phyloP scores from a whole-genome alignment of 257 asterid species.

The Capsicum rhomboideum region DNA sequence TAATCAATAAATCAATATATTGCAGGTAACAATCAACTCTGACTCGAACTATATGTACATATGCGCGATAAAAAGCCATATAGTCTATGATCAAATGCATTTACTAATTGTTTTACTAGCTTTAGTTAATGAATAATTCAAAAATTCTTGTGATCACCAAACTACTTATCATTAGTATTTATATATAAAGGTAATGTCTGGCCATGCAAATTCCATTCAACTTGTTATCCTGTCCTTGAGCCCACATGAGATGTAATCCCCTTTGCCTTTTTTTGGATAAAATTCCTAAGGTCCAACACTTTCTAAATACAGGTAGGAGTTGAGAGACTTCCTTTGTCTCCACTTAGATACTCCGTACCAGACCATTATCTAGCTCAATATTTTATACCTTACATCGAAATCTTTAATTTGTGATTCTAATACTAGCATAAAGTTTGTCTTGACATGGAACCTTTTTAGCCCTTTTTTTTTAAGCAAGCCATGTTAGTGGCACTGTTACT shows the following conservation, averaged over 20 bases:
- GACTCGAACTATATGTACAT: background rate
- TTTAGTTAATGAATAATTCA: background rate
- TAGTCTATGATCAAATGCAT: too few relatives aligned
- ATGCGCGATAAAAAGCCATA: too few relatives aligned
- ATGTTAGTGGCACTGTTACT: background rate
- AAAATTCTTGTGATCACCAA: background rate
- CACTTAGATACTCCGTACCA: slow-evolving; percentile 22
- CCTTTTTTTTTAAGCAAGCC: background rate
- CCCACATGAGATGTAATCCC: slow-evolving; percentile 34
- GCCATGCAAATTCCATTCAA: slow-evolving; percentile 2
- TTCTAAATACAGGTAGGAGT: background rate
- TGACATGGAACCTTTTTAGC: background rate
- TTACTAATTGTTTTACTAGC: too few relatives aligned
- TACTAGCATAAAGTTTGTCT: background rate
- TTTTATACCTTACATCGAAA: slow-evolving; percentile 7
- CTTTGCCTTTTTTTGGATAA: slow-evolving; percentile 13
- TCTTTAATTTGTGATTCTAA: background rate
- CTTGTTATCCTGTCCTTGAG: slow-evolving; percentile 22
- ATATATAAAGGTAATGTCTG: background rate
- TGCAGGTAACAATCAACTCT: slow-evolving; percentile 13
- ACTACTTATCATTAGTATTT: background rate
- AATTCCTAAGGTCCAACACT: slow-evolving; percentile 9
- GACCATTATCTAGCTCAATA: slow-evolving; percentile 20
- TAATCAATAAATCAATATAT: background rate
- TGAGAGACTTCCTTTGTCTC: slow-evolving; percentile 14